These are phyloP conservation scores for Populus trichocarpa DNA, from an alignment of 441 rosid species.

Conservation along the genomic window DNA sequence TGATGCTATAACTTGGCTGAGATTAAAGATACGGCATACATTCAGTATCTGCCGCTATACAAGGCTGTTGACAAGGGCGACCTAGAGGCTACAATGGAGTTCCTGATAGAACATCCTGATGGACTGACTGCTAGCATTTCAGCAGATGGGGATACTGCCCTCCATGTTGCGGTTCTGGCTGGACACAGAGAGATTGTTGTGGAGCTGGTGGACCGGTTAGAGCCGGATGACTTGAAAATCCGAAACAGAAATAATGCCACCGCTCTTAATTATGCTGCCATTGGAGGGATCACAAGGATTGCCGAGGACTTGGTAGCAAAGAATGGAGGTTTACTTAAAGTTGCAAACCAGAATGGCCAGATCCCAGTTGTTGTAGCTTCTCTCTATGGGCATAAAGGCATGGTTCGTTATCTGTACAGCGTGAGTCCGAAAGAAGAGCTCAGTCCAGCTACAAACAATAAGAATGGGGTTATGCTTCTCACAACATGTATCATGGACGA, in stretches of 20 bases:
- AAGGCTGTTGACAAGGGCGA: constrained; percentile 29
- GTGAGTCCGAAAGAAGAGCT: constrained; percentile 19
- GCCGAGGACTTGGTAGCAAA: constrained; percentile 21
- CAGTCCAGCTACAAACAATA: constrained; percentile 18
- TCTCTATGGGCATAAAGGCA: constrained; percentile 25
- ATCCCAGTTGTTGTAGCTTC: constrained; percentile 47
- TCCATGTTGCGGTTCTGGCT: constrained; percentile 33
- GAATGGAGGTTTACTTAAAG: constrained; percentile 15
- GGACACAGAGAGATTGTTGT: constrained; percentile 26
- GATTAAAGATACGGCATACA: constrained; percentile 5
- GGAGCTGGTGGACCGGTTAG: constrained; percentile 16
- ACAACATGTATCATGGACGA: constrained; percentile 32
- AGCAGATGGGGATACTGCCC: constrained; percentile 33
- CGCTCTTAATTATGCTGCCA: constrained; percentile 35
- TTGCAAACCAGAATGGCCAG: constrained; percentile 22
- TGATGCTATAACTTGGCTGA: constrained; percentile 15
- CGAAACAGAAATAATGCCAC: constrained; percentile 27
- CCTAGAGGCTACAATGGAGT: constrained; percentile 15
- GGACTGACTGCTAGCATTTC: constrained; percentile 26
- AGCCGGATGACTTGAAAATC: constrained; percentile 4
- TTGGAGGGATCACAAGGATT: constrained; percentile 27
- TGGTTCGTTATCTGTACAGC: constrained; percentile 30
- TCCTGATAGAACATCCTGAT: constrained; percentile 10
- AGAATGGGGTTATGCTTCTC: constrained; percentile 39
- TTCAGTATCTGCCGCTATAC: constrained; percentile 16